These are phyloP conservation scores for Arthrobotrys pseudoclavata DNA, from an alignment of 2,329 filamentous ascomycete species.

Conservation along the genomic window DNA sequence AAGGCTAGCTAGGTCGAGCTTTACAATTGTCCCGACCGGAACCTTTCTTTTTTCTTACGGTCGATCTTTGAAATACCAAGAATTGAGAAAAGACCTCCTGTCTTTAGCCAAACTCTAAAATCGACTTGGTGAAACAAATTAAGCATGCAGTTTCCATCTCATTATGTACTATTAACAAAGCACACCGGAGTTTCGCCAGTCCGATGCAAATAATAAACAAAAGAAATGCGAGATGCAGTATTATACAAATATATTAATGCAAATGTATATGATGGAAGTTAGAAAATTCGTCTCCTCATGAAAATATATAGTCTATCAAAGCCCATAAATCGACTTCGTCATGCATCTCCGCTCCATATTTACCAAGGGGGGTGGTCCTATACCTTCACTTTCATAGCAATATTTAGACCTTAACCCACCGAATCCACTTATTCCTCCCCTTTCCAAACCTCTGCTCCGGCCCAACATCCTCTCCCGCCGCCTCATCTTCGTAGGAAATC, in stretches of 20 bases:
- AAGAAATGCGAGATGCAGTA: not conserved
- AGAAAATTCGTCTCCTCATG: conserved; percentile 7
- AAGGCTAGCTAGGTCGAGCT: too few relatives aligned
- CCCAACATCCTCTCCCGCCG: conserved; percentile 37
- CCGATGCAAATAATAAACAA: conserved; percentile 6
- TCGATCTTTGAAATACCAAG: too few relatives aligned
- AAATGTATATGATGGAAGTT: not conserved
- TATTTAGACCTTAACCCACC: conserved; percentile 53
- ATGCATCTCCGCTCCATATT: not conserved
- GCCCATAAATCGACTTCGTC: not conserved
- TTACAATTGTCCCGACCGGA: too few relatives aligned
- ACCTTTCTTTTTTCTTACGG: too few relatives aligned
- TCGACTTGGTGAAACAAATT: not conserved
- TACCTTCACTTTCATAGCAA: not conserved
- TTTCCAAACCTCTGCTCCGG: conserved; percentile 43
- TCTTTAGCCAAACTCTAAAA: too few relatives aligned
- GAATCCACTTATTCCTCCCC: conserved; percentile 50
- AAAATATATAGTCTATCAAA: not conserved
- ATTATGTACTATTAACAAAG: conserved; percentile 2
- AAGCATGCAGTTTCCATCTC: not conserved
- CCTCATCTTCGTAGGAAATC: conserved; percentile 70
- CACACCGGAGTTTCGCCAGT: conserved; percentile 7
- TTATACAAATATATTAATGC: not conserved
- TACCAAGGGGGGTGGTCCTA: not conserved
- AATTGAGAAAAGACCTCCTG: too few relatives aligned